phyloP scores from a whole-genome alignment of 169 alveolate genomes.

The Eimeria brunetti region DNA sequence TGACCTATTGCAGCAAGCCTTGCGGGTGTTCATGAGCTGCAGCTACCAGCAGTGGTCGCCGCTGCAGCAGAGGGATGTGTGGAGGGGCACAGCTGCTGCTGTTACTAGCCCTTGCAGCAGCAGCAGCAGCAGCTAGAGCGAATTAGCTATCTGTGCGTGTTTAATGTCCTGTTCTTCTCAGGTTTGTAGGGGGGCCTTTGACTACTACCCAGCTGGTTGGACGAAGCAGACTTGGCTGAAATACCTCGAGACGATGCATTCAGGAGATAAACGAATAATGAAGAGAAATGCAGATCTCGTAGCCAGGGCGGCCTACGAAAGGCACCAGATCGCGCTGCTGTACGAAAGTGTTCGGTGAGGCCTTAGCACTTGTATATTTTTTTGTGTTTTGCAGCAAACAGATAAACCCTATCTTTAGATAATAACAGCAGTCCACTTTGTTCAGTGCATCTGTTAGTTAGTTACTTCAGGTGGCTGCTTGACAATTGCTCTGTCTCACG shows the following conservation, averaged over 20 bases:
- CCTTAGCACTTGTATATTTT: neutral
- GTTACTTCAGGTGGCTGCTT: neutral
- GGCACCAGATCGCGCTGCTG: conserved; percentile 28
- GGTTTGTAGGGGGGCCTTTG: conserved; percentile 74
- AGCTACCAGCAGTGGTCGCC: too few species aligned
- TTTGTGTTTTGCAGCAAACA: neutral
- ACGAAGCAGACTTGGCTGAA: conserved; percentile 67
- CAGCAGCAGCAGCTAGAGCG: too few species aligned
- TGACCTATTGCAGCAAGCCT: neutral
- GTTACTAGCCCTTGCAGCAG: too few species aligned
- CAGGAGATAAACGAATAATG: conserved; percentile 29
- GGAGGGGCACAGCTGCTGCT: too few species aligned
- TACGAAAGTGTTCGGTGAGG: conserved; percentile 66
- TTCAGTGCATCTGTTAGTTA: neutral
- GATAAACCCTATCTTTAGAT: neutral
- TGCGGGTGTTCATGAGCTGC: too few species aligned
- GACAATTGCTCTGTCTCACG: neutral
- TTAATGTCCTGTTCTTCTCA: neutral
- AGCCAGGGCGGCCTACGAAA: conserved; percentile 47
- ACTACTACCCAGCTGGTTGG: conserved; percentile 78
- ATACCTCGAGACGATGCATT: conserved; percentile 72
- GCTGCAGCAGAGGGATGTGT: too few species aligned
- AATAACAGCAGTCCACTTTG: neutral
- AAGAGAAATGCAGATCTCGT: conserved; percentile 49
- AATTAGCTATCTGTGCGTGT: conserved; percentile 14